Conservation (phyloP, 768 basidiomycete genomes). For the Leccinum broughii region DNA sequence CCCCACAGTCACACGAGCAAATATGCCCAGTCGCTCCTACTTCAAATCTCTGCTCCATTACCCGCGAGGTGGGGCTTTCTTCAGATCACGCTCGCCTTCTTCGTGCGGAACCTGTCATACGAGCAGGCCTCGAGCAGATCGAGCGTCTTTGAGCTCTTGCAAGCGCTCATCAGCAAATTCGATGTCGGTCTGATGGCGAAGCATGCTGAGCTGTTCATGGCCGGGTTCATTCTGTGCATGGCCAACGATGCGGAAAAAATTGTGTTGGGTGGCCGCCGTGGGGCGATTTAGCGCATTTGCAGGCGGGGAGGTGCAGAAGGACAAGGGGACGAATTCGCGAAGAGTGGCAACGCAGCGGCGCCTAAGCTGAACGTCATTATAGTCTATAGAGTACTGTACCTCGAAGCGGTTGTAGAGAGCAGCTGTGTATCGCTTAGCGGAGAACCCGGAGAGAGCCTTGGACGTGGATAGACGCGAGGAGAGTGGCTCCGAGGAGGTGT, state of each 20-base stretch:
- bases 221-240: constrained; percentile 87
- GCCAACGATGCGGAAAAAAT: constrained; percentile 90
- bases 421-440: neutral
- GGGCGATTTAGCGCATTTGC: constrained; percentile 76
- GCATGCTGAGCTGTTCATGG: constrained; percentile 86
- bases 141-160: constrained; percentile 45
- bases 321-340: constrained; percentile 43
- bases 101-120: constrained; percentile 91
- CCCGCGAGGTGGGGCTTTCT: constrained; percentile 91
- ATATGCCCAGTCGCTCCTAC: constrained; percentile 80
- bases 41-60: constrained; percentile 91
- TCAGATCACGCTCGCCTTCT: constrained; percentile 84
- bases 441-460: neutral
- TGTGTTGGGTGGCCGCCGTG: constrained; percentile 85
- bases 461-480: too few relatives aligned
- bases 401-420: neutral
- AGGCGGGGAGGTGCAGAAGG: constrained; percentile 67
- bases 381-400: neutral
- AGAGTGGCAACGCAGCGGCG: constrained; percentile 60
- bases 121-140: constrained; percentile 83
- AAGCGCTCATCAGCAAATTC: constrained; percentile 85
- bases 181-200: constrained; percentile 68
- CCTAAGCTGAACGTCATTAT: too few relatives aligned
- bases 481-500: too few relatives aligned
- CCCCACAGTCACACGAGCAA: constrained; percentile 95